Evolutionary conservation across 345 rosid genomes (phyloP), one percentile per base, ranked within the genome.

Genomic region (Lepidium africanum): DNA sequence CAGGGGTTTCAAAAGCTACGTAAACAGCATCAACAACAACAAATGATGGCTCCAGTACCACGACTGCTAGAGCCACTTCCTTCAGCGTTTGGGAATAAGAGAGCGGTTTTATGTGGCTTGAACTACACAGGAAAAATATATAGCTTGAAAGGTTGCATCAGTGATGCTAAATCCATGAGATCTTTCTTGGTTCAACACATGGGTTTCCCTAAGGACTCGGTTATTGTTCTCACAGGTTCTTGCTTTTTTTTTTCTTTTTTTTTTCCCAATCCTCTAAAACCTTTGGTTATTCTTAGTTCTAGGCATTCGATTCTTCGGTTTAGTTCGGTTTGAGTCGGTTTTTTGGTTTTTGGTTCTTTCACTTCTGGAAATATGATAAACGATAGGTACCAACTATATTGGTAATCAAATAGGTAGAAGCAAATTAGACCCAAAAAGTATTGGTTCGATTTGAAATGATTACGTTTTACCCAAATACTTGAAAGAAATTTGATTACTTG

Each of bases 31-130:
- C 73, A 21, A 19, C 73, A 19, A 69, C 46, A n/a, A 33, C 41
- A 12, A 49, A 39, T 39, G 58, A 38, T 59, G 67, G 53, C 30
- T 60, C 74, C 52, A 51, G 37, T 56, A 16, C 57, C 36, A 17
- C 41, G 59, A 49, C 60, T 57, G 13, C 76, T 65, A 14, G 69
- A 67, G 52, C 65, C 74, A 42, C 74, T 69, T 52, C 79, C 81
- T 15, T 69, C 84, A 0, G 63, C 59, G 3, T 76, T 70, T 37
- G 87, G 87, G 38, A 74, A 81, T 71, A 87, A 79, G 72, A 76
- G 85, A 56, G 93, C 93, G n/a, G 56, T 87, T 71, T 79, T 87
- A 13, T 82, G 88, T 49, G 90, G 93, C 46, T 65, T 85, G 10
- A 75, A 78, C 78, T 85, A 87, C 43, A 33, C 16, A 16, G 84